phyloP scores from a whole-genome alignment of 2,329 filamentous ascomycete species.

The Pestalotiopsis fici region DNA sequence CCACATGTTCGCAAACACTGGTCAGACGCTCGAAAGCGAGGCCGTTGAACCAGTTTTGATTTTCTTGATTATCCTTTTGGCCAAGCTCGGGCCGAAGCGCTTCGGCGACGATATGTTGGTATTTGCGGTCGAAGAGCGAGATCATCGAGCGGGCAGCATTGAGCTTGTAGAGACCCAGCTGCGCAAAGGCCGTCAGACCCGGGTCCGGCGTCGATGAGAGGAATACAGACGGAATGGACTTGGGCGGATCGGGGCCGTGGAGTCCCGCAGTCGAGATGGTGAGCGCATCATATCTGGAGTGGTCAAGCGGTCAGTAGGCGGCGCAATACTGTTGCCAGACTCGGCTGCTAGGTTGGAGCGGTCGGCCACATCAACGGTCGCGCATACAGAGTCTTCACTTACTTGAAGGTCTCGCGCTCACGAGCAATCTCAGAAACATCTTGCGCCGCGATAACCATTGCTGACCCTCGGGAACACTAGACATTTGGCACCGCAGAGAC shows the following conservation, averaged over 20 bases:
- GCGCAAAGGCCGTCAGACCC: conserved; percentile 49
- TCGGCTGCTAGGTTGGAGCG: not conserved
- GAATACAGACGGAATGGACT: not conserved
- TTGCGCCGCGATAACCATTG: not conserved
- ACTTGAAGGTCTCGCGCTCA: conserved; percentile 6
- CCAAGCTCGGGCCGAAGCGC: conserved; percentile 41
- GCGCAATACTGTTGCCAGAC: not conserved
- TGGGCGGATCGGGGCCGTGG: not conserved
- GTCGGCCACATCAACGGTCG: not conserved
- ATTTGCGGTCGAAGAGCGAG: conserved; percentile 49
- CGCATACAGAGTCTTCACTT: not conserved
- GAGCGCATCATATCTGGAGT: conserved; percentile 2
- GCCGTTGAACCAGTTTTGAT: conserved; percentile 26
- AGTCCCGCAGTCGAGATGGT: conserved; percentile 4
- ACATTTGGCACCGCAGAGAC: not conserved
- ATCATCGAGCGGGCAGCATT: conserved; percentile 43
- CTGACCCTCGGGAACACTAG: not conserved
- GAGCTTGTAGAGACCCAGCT: conserved; percentile 46
- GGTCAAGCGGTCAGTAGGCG: not conserved
- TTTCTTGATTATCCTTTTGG: not conserved
- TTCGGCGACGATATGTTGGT: conserved; percentile 53
- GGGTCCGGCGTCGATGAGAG: conserved; percentile 26
- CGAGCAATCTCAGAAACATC: conserved; percentile 2
- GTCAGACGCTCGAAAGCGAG: conserved; percentile 28
- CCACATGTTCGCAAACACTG: conserved; percentile 31